A percentile compares a stretch with the other conserved stretches of the same genome.
These are phyloP conservation scores for Pichia sp. DNA, from an alignment of 1,139 yeast genomes.

Conservation along the genomic window DNA sequence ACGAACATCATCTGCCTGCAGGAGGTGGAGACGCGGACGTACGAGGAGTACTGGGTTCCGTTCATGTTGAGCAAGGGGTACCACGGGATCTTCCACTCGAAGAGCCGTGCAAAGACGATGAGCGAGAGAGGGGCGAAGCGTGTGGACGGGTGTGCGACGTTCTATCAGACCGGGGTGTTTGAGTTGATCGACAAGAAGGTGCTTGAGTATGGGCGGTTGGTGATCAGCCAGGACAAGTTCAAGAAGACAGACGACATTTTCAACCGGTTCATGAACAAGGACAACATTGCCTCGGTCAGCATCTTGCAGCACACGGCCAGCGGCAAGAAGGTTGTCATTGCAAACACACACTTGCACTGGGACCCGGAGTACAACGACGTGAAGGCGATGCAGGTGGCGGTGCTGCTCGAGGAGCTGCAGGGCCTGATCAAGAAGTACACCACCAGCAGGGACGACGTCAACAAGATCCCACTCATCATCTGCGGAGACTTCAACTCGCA, in stretches of 20 bases:
- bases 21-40: conserved; percentile 88
- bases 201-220: conserved; percentile 83
- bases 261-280: conserved; percentile 94
- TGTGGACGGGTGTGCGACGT: conserved; percentile 97
- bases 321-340: conserved; percentile 69
- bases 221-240: conserved; percentile 83
- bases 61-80: conserved; percentile 71
- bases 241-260: conserved; percentile 92
- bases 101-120: conserved; percentile 93
- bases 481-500: conserved; percentile 97
- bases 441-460: conserved; percentile 29
- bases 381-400: conserved; percentile 91
- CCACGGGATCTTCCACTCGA: conserved; percentile 75
- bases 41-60: conserved; percentile 83
- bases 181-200: conserved; percentile 65
- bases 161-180: conserved; percentile 68
- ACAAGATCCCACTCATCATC: conserved; percentile 66
- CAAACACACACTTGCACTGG: conserved; percentile 97
- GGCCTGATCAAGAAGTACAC: conserved; percentile 48
- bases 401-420: conserved; percentile 83
- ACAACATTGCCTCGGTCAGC: conserved; percentile 82
- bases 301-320: conserved; percentile 70
- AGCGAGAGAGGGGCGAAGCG: conserved; percentile 73
- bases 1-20: conserved; percentile 87
- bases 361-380: conserved; percentile 97